Conservation (phyloP, 768 basidiomycete genomes). For the Suillus variegatus region DNA sequence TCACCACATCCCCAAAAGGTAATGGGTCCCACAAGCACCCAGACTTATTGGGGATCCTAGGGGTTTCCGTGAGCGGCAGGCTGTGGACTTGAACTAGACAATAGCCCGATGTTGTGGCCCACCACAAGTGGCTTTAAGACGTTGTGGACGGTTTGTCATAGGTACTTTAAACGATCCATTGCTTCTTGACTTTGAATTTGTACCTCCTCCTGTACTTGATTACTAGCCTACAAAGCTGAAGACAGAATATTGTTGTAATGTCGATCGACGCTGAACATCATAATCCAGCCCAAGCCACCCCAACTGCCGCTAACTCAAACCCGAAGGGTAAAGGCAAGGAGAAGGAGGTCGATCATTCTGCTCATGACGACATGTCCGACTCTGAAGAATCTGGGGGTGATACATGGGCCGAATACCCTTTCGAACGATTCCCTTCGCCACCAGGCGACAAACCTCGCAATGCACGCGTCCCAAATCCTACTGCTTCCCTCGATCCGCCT, state of each 20-base stretch:
- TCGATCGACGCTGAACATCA: neutral
- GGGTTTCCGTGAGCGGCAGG: neutral
- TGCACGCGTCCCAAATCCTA: neutral
- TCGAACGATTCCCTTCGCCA: slow-evolving; percentile 30
- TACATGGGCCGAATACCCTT: slow-evolving; percentile 22
- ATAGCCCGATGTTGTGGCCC: neutral
- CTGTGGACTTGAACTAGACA: neutral
- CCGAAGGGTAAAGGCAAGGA: slow-evolving; percentile 12
- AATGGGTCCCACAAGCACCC: neutral
- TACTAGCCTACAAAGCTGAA: neutral
- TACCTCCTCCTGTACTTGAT: neutral
- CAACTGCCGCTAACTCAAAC: neutral
- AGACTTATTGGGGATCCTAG: neutral
- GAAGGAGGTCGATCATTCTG: neutral
- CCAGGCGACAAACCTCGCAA: slow-evolving; percentile 17
- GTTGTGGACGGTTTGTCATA: neutral
- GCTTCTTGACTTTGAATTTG: neutral
- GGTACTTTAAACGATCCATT: neutral
- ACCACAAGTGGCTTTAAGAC: neutral
- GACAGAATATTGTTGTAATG: neutral
- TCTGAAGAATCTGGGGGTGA: neutral
- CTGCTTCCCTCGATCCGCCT: slow-evolving; percentile 23
- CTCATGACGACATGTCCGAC: neutral
- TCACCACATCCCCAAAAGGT: slow-evolving; percentile 3
- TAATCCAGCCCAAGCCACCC: neutral